A percentile compares a stretch with the other conserved stretches of the same genome.
Evolutionary conservation across 202 grass and related monocot species (phyloP).

Genomic region (Alloteropsis angusta): DNA sequence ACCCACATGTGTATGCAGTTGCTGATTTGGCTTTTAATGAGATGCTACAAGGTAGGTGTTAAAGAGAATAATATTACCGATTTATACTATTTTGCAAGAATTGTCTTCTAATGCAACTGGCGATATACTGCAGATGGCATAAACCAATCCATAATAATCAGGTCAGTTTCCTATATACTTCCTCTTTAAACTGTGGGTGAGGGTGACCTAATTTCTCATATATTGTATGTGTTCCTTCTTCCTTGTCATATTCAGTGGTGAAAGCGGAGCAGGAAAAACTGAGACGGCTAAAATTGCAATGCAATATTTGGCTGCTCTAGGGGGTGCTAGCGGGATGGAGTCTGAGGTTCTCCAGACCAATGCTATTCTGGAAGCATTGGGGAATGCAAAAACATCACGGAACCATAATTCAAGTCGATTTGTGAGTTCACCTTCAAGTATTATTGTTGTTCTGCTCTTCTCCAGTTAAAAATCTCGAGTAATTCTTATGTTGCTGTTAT

Average conservation of each 20-base stretch:
- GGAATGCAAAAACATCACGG: conserved; percentile 90
- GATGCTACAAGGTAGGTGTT: conserved; percentile 76
- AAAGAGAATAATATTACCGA: neutral
- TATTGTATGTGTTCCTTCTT: neutral
- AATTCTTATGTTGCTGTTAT: conserved; percentile 14
- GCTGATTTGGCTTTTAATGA: conserved; percentile 87
- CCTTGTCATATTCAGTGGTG: conserved; percentile 60
- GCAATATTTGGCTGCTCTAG: conserved; percentile 88
- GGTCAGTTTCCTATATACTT: conserved; percentile 40
- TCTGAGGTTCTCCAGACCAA: conserved; percentile 88
- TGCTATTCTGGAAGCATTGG: conserved; percentile 87
- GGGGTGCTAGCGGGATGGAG: conserved; percentile 66
- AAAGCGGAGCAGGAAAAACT: conserved; percentile 97
- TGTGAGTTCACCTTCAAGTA: conserved; percentile 50
- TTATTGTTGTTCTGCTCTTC: neutral
- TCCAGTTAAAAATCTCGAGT: neutral
- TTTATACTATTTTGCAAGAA: conserved; percentile 30
- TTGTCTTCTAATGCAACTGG: conserved; percentile 38
- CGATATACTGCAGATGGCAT: conserved; percentile 62
- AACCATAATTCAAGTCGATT: conserved; percentile 98
- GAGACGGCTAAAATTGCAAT: conserved; percentile 99
- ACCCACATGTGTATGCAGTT: conserved; percentile 90
- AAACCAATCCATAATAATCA: conserved; percentile 98
- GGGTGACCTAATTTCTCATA: conserved; percentile 24
- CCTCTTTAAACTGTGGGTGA: conserved; percentile 16